These are phyloP conservation scores for Cudoniella acicularis DNA, from an alignment of 495 filamentous ascomycete genomes.

Conservation along the genomic window DNA sequence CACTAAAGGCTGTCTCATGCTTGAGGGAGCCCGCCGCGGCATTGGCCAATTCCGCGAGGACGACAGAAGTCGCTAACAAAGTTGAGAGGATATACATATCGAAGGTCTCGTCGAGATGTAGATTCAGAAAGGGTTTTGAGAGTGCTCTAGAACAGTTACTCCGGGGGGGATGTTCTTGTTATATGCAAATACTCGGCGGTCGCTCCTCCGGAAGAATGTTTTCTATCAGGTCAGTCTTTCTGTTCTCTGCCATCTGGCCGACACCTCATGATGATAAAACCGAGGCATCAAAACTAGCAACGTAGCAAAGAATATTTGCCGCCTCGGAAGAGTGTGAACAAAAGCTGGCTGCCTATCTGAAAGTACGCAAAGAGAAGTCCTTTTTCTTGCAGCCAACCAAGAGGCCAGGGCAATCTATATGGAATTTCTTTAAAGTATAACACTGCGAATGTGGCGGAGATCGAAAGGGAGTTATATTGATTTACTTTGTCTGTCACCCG, in stretches of 20 bases:
- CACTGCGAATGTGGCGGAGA: not conserved
- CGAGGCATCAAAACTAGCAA: not conserved
- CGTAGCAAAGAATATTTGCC: not conserved
- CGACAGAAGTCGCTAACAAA: constrained; percentile 26
- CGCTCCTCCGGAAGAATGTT: not conserved
- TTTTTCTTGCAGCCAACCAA: not conserved
- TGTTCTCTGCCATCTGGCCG: not conserved
- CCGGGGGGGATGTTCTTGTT: not conserved
- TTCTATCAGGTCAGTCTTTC: not conserved
- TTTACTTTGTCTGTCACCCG: too few relatives aligned
- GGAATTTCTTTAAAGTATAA: not conserved
- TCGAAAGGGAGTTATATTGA: not conserved
- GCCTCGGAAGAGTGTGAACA: not conserved
- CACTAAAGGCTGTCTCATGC: constrained; percentile 38
- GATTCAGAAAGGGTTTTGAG: not conserved
- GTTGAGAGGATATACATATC: constrained; percentile 36
- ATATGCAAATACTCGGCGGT: not conserved
- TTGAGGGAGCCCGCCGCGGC: constrained; percentile 27
- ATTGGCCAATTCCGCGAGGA: constrained; percentile 31
- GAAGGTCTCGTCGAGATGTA: constrained; percentile 5
- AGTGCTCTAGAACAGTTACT: not conserved
- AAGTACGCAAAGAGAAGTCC: not conserved
- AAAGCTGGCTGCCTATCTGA: not conserved
- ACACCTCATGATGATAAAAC: not conserved
- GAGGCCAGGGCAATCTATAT: not conserved